Conservation (phyloP, 2,329 filamentous ascomycete species). For the Mycosphaerella sp. region DNA sequence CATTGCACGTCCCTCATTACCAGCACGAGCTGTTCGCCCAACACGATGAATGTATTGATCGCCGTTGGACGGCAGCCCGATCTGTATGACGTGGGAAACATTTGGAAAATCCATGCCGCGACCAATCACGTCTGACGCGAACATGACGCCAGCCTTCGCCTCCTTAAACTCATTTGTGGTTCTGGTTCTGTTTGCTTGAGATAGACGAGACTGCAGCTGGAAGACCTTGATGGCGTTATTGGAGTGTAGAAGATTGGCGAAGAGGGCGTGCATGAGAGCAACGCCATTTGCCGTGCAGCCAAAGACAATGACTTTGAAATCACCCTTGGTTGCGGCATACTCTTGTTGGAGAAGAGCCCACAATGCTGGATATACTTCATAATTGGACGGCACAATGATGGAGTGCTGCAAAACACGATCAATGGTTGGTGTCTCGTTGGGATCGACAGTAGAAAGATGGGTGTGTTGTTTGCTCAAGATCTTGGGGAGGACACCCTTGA, state of each 20-base stretch:
- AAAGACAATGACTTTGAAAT: constrained; percentile 45
- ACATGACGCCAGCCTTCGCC: constrained; percentile 44
- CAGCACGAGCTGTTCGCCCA: constrained; percentile 84
- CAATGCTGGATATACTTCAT: constrained; percentile 43
- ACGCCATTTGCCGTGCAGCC: constrained; percentile 44
- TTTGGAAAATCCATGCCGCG: constrained; percentile 96
- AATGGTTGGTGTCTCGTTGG: constrained; percentile 42
- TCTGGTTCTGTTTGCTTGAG: constrained; percentile 38
- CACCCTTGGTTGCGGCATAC: constrained; percentile 33
- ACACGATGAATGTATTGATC: constrained; percentile 84
- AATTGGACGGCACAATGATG: constrained; percentile 36
- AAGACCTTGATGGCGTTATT: constrained; percentile 34
- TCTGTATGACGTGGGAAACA: constrained; percentile 81
- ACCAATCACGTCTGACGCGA: constrained; percentile 70
- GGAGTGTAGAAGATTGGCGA: constrained; percentile 33
- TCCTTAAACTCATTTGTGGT: constrained; percentile 44
- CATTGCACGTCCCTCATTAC: constrained; percentile 57
- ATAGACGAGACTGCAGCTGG: constrained; percentile 42
- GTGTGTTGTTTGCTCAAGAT: constrained; percentile 41
- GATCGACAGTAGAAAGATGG: constrained; percentile 41
- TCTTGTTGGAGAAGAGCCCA: constrained; percentile 43
- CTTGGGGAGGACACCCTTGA: constrained; percentile 41
- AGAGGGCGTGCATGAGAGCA: constrained; percentile 38
- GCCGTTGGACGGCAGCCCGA: constrained; percentile 51
- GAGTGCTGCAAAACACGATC: constrained; percentile 47